These are phyloP conservation scores for Apostasia ramifera DNA, from an alignment of 106 monocot species.

Conservation along the genomic window DNA sequence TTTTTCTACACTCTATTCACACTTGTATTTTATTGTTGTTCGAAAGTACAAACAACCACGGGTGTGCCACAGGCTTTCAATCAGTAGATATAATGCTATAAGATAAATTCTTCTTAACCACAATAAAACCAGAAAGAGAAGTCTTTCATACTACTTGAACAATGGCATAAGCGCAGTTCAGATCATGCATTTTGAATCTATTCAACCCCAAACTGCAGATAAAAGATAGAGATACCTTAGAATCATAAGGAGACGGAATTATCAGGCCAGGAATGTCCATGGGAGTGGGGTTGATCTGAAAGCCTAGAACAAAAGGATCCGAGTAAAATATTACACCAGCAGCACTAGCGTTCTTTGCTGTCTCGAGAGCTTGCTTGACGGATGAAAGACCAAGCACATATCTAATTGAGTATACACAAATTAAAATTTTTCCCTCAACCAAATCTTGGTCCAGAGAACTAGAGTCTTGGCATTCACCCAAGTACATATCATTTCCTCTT, in stretches of 20 bases:
- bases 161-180: neutral
- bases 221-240: slow-evolving; percentile 48
- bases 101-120: no score
- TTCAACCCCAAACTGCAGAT: neutral
- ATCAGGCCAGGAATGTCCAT: slow-evolving; percentile 85
- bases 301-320: slow-evolving; percentile 87
- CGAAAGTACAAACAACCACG: no score
- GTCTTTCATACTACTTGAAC: no score
- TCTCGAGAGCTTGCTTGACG: slow-evolving; percentile 71
- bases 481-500: slow-evolving; percentile 41
- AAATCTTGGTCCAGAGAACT: slow-evolving; percentile 48
- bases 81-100: no score
- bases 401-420: slow-evolving; percentile 84
- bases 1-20: no score
- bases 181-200: neutral
- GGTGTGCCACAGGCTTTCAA: no score
- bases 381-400: slow-evolving; percentile 90
- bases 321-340: slow-evolving; percentile 79
- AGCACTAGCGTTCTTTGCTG: slow-evolving; percentile 90
- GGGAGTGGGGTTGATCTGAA: slow-evolving; percentile 90
- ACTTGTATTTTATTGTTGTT: no score
- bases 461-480: slow-evolving; percentile 95
- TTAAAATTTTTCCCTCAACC: slow-evolving; percentile 61
- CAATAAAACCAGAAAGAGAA: no score
- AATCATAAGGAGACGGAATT: slow-evolving; percentile 85